Conservation (phyloP, 257 asterid species). For the Lithospermum erythrorhizon region DNA sequence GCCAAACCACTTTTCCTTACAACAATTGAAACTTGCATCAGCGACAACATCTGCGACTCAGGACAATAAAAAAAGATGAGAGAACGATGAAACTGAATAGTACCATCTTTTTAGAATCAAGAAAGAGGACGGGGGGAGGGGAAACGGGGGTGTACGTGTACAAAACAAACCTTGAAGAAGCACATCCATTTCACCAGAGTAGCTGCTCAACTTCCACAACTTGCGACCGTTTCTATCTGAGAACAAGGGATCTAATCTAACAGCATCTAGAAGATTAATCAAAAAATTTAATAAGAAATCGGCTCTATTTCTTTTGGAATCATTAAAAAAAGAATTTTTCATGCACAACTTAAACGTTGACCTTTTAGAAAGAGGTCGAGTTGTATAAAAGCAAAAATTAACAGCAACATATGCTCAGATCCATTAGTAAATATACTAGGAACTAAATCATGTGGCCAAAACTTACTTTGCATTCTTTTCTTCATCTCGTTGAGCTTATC, state of each 20-base stretch:
- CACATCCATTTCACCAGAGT: conserved; percentile 8
- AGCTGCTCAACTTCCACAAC: conserved; percentile 16
- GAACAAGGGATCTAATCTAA: conserved; percentile 11
- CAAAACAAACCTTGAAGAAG: conserved; percentile 12
- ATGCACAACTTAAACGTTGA: not conserved
- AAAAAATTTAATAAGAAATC: no score
- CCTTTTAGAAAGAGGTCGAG: not conserved
- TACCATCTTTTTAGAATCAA: not conserved
- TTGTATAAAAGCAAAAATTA: not conserved
- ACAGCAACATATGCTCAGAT: not conserved
- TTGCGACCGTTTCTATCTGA: conserved; percentile 12
- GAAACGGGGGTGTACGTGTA: not conserved
- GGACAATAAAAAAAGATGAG: not conserved
- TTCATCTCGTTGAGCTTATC: conserved; percentile 4
- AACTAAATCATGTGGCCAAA: not conserved
- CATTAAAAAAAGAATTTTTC: no score
- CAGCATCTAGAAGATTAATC: conserved; percentile 4
- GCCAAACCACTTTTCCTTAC: conserved; percentile 14
- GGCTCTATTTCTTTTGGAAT: no score
- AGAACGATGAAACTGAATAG: not conserved
- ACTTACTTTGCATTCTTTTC: conserved; percentile 6
- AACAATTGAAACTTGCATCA: conserved; percentile 1
- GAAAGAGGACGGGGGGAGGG: not conserved
- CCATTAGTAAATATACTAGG: no score
- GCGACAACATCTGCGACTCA: conserved; percentile 4